Evolutionary conservation across 495 filamentous ascomycete species (phyloP).

Genomic region (Penicillium paxilli): DNA sequence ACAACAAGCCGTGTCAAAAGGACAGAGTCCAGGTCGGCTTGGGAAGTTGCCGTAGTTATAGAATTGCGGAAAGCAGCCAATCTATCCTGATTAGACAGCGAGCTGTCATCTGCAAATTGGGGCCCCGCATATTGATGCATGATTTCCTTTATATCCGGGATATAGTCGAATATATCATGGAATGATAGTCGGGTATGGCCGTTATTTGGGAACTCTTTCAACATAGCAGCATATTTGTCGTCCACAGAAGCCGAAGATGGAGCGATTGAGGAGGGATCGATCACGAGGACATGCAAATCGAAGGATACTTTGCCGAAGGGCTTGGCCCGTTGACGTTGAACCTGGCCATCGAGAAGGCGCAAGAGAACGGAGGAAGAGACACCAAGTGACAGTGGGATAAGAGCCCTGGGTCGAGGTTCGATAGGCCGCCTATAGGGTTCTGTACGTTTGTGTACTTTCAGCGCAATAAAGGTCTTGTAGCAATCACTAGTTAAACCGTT

Average conservation of each 20-base stretch:
- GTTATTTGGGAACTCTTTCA: slow-evolving; percentile 59
- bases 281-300: slow-evolving; percentile 63
- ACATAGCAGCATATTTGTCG: slow-evolving; percentile 36
- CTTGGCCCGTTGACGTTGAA: slow-evolving; percentile 57
- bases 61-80: slow-evolving; percentile 55
- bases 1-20: slow-evolving; percentile 70
- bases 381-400: slow-evolving; percentile 82
- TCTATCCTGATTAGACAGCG: slow-evolving; percentile 35
- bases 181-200: slow-evolving; percentile 55
- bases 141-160: slow-evolving; percentile 30
- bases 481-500: slow-evolving; percentile 58
- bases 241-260: slow-evolving; percentile 21
- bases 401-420: slow-evolving; percentile 49
- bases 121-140: slow-evolving; percentile 28
- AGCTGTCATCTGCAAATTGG: slow-evolving; percentile 28
- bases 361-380: slow-evolving; percentile 78
- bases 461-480: slow-evolving; percentile 70
- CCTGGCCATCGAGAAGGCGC: slow-evolving; percentile 69
- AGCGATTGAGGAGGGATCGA: slow-evolving; percentile 55
- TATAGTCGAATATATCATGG: slow-evolving; percentile 54
- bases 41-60: slow-evolving; percentile 71
- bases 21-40: slow-evolving; percentile 67
- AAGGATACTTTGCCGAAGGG: slow-evolving; percentile 60
- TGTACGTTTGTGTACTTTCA: slow-evolving; percentile 79
- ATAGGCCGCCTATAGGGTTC: slow-evolving; percentile 55